Conservation (phyloP, 2,329 filamentous ascomycete species). For the Penicillium sp. region DNA sequence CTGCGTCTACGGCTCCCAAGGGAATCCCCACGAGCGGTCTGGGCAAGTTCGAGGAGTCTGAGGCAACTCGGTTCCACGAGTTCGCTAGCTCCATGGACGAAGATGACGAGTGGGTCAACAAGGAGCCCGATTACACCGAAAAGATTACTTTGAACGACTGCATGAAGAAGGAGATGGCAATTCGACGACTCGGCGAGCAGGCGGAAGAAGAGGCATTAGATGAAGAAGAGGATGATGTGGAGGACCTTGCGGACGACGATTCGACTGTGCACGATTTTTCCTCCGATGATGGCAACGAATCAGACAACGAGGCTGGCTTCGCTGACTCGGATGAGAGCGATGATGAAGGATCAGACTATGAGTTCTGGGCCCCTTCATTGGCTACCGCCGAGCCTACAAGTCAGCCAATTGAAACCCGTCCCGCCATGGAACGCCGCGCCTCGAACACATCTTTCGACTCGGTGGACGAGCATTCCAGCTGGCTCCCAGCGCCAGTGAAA, state of each 20-base stretch:
- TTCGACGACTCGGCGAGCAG: conserved; percentile 82
- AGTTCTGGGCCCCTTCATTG: conserved; percentile 61
- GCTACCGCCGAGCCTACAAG: conserved; percentile 55
- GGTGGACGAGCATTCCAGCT: conserved; percentile 34
- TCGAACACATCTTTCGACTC: conserved; percentile 60
- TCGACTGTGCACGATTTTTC: conserved; percentile 54
- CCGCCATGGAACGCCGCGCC: conserved; percentile 48
- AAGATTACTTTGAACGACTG: conserved; percentile 90
- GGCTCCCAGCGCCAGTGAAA: conserved; percentile 33
- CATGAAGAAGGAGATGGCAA: conserved; percentile 82
- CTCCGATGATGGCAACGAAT: conserved; percentile 71
- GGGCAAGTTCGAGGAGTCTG: conserved; percentile 44
- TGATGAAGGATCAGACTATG: conserved; percentile 62
- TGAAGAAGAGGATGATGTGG: conserved; percentile 64
- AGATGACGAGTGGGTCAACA: conserved; percentile 90
- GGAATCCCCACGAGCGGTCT: conserved; percentile 39
- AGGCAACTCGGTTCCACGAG: conserved; percentile 71
- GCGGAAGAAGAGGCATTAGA: conserved; percentile 86
- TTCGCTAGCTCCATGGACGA: conserved; percentile 81
- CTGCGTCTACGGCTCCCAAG: conserved; percentile 17
- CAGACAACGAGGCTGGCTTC: conserved; percentile 74
- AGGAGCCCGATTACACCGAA: conserved; percentile 62
- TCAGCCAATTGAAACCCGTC: conserved; percentile 53
- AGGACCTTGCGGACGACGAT: conserved; percentile 69
- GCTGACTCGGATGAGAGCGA: conserved; percentile 68